Percentiles rank a stretch among this genome's conserved stretches.
These are phyloP conservation scores for Leccinum variicolor DNA, from an alignment of 768 basidiomycete genomes.

Conservation along the genomic window DNA sequence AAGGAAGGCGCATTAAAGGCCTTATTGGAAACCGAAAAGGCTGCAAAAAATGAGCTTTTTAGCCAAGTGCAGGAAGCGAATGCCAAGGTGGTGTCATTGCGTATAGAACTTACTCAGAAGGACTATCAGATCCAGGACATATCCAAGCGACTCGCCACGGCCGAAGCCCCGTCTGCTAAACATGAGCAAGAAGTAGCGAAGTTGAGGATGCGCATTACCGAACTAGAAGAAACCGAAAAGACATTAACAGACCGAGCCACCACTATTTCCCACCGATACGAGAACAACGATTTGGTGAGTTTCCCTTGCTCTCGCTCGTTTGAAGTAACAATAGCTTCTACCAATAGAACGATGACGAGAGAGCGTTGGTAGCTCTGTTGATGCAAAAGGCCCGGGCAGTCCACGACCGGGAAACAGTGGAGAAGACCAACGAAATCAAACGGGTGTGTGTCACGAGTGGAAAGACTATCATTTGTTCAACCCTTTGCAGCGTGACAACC, in stretches of 20 bases:
- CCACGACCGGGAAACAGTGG: conserved; percentile 51
- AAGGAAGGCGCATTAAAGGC: conserved; percentile 25
- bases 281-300: conserved; percentile 46
- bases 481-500: conserved; percentile 43
- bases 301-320: neutral
- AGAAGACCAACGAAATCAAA: conserved; percentile 55
- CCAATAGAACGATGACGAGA: conserved; percentile 47
- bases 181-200: conserved; percentile 27
- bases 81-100: conserved; percentile 18
- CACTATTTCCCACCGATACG: conserved; percentile 38
- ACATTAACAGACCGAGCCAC: conserved; percentile 25
- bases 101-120: conserved; percentile 19
- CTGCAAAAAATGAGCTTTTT: conserved; percentile 17
- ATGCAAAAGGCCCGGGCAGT: conserved; percentile 42
- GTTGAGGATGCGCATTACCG: conserved; percentile 18
- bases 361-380: conserved; percentile 44
- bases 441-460: conserved; percentile 35
- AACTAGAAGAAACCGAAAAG: conserved; percentile 29
- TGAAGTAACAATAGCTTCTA: conserved; percentile 13
- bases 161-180: conserved; percentile 22
- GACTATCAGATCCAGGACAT: conserved; percentile 20
- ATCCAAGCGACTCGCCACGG: conserved; percentile 18
- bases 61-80: conserved; percentile 18
- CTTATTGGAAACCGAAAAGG: conserved; percentile 23
- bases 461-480: conserved; percentile 6